These are phyloP conservation scores for Coffea humblotiana DNA, from an alignment of 305 asterid species.

Conservation along the genomic window DNA sequence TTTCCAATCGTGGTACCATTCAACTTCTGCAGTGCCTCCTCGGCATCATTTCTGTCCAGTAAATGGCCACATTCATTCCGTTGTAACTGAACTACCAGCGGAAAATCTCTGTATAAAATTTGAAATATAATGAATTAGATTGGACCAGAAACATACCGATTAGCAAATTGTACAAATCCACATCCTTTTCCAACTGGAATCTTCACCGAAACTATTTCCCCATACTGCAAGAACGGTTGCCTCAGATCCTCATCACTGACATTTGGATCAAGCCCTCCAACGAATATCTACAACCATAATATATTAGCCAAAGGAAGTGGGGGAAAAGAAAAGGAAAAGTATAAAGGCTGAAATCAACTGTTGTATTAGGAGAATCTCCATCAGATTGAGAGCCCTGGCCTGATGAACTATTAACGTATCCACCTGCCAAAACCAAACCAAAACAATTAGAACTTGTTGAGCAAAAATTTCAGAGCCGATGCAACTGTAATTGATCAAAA, in stretches of 20 bases:
- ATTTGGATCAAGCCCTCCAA: constrained; percentile 93
- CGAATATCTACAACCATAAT: constrained; percentile 65
- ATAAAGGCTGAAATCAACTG: constrained; percentile 59
- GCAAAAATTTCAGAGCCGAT: background rate
- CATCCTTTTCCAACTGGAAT: constrained; percentile 96
- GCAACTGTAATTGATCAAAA: background rate
- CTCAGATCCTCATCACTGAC: constrained; percentile 86
- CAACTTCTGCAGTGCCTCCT: constrained; percentile 87
- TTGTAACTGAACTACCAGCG: background rate
- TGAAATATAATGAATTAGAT: background rate
- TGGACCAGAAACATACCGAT: constrained; percentile 45
- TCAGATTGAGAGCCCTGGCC: constrained; percentile 70
- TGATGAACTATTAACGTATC: constrained; percentile 67
- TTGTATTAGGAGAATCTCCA: constrained; percentile 80
- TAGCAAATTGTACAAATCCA: constrained; percentile 91
- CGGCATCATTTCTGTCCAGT: constrained; percentile 66
- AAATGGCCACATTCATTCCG: constrained; percentile 7
- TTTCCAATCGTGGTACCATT: constrained; percentile 80
- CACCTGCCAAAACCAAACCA: constrained; percentile 51
- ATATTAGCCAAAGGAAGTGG: constrained; percentile 30
- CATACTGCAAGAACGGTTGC: constrained; percentile 80
- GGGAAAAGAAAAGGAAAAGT: constrained; percentile 7
- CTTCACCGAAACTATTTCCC: constrained; percentile 84
- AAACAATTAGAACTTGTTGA: constrained; percentile 9
- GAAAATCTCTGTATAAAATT: background rate